Percentiles rank a stretch among this genome's conserved stretches.
These are phyloP conservation scores for Brassica hybrid DNA, from an alignment of 441 rosid species.

Conservation along the genomic window DNA sequence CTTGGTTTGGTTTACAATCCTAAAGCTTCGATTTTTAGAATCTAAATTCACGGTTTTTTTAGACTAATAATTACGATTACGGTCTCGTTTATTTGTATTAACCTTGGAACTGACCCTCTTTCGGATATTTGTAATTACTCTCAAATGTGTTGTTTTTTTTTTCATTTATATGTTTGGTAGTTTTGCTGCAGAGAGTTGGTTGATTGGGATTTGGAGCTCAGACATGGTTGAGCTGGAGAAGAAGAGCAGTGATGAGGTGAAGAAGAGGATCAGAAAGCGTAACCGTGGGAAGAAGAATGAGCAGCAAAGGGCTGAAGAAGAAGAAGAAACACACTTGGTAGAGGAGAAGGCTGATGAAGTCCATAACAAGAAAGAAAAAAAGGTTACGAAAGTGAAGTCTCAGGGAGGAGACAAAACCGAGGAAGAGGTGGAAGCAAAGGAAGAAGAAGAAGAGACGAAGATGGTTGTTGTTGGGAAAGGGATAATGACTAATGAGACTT, in stretches of 20 bases:
- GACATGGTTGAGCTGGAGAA: conserved; percentile 51
- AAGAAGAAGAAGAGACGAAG: conserved; percentile 41
- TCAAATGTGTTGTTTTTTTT: neutral
- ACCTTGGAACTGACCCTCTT: neutral
- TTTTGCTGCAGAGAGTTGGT: conserved; percentile 23
- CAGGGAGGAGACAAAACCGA: neutral
- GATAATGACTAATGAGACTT: no score
- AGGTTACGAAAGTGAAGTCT: conserved; percentile 35
- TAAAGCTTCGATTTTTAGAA: neutral
- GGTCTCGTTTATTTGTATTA: no score
- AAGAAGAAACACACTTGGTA: conserved; percentile 23
- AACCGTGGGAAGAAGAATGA: conserved; percentile 42
- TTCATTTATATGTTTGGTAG: neutral
- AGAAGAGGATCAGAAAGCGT: conserved; percentile 66
- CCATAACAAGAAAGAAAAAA: conserved; percentile 40
- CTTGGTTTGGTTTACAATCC: neutral
- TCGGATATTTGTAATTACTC: neutral
- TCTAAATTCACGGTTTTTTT: neutral
- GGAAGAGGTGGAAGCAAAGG: conserved; percentile 12
- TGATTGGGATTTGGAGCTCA: conserved; percentile 7
- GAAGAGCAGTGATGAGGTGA: conserved; percentile 33
- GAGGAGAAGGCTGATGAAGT: conserved; percentile 29
- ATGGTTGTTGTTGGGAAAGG: conserved; percentile 54
- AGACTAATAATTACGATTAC: no score
- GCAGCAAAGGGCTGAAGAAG: conserved; percentile 14